Base-by-base conservation (phyloP, 257 asterid species). In the Scutellaria barbata region DNA sequence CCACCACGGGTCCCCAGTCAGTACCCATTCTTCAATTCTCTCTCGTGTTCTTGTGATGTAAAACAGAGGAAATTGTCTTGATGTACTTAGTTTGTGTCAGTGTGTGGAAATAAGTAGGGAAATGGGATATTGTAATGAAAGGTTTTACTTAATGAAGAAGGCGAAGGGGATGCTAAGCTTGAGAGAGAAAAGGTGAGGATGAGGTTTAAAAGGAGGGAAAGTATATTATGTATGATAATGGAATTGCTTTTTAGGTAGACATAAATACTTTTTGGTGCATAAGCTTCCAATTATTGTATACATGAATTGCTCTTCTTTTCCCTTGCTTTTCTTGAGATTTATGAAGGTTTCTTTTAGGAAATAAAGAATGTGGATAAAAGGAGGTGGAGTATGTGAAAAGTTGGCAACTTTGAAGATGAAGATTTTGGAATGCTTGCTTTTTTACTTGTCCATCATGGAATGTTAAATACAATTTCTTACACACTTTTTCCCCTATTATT, bases 1-100 rank as follows among this genome's bases (percentile, higher is more conserved):
- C 97, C 74, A 87, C 90, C 77, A 87, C 98, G 8, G 98, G 97
- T 13, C 98, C 97, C 96, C 97, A 89, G 58, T 93, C 96, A 0
- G 81, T 84, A 39, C 50, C 67, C 87, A 80, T 37, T 13, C 48
- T 67, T 20, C 18, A 25, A 20, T 7, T 50, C 16, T 16, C 55
- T 25, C 12, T 45, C 46, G 35, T 30, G 35, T 30, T 30, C 35
- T 30, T 30, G 1, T 30, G 35, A 4, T 30, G 35, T 30, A 30
- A 30, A 3, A 30, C 35, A 30, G 54, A 18, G 20, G 20, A 17
- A 8, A 8, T 5, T 17, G 35, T 52, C 2, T 16, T 56, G 7
- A 17, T 39, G 58, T 60, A 51, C 12, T 14, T 61, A 30, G 33
- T 59, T 37, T 45, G 39, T 30, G 5, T 59, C n/a, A n/a, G 30